These are phyloP conservation scores for Tremella yokohamensis DNA, from an alignment of 768 basidiomycete species.

Conservation along the genomic window DNA sequence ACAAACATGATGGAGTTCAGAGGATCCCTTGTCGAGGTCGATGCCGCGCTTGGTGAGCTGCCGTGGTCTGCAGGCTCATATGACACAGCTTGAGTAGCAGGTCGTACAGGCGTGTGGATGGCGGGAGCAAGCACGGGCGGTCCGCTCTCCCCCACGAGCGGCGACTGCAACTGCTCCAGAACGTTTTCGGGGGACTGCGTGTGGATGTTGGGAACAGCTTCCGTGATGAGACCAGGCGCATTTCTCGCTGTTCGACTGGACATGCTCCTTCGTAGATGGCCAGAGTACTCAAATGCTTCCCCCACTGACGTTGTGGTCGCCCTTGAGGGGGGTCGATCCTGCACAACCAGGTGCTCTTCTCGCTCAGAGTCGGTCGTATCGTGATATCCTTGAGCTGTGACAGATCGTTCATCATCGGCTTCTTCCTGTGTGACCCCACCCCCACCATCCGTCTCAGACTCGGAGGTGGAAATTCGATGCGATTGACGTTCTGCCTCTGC, in stretches of 20 bases:
- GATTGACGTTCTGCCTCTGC: slow-evolving; percentile 5
- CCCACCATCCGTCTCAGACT: slow-evolving; percentile 10
- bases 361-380: neutral
- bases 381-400: neutral
- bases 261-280: slow-evolving; percentile 41
- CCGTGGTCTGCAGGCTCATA: neutral
- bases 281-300: slow-evolving; percentile 48
- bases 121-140: neutral
- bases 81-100: neutral
- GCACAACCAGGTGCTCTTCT: slow-evolving; percentile 13
- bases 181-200: neutral
- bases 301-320: slow-evolving; percentile 34
- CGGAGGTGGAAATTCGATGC: neutral
- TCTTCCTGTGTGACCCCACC: slow-evolving; percentile 13
- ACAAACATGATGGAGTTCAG: slow-evolving; percentile 42
- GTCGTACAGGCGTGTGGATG: neutral
- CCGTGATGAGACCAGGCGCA: slow-evolving; percentile 9
- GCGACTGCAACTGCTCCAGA: slow-evolving; percentile 10
- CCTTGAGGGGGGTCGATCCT: slow-evolving; percentile 35
- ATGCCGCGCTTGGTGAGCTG: slow-evolving; percentile 28
- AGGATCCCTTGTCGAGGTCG: slow-evolving; percentile 26
- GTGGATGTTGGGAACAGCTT: neutral
- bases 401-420: neutral
- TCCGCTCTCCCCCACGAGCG: neutral
- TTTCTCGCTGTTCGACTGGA: slow-evolving; percentile 36